A percentile compares a stretch with the other conserved stretches of the same genome.
phyloP scores from a whole-genome alignment of 306 rosid genomes.

The Canavalia ensiformis region DNA sequence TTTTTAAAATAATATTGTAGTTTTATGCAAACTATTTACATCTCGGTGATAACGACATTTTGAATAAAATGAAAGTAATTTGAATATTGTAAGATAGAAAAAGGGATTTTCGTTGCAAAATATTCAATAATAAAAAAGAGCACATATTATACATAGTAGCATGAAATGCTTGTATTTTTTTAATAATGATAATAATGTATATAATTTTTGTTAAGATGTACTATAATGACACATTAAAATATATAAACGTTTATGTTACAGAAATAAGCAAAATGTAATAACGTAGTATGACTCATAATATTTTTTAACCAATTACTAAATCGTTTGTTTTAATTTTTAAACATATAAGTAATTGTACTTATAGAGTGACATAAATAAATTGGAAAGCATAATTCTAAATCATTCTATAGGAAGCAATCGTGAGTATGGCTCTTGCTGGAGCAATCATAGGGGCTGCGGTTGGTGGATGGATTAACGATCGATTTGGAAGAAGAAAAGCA shows the following conservation, averaged over 20 bases:
- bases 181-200: no score
- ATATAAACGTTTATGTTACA: no score
- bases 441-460: conserved; percentile 68
- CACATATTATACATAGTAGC: background rate
- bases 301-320: background rate
- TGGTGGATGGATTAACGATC: conserved; percentile 70
- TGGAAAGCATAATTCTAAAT: background rate
- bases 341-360: background rate
- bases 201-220: no score
- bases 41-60: background rate
- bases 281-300: background rate
- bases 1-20: background rate
- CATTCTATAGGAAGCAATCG: conserved; percentile 59
- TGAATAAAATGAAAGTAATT: background rate
- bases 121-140: background rate
- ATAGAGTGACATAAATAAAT: background rate
- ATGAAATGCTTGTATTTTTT: background rate
- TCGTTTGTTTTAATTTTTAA: background rate
- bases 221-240: no score
- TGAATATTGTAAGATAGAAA: background rate
- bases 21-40: conserved; percentile 10
- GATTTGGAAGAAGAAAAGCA: conserved; percentile 58
- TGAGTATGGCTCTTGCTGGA: conserved; percentile 74
- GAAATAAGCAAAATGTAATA: no score
- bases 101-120: background rate